Base-by-base conservation (phyloP, 2,329 filamentous ascomycete genomes). In the Stemphylium beticola region DNA sequence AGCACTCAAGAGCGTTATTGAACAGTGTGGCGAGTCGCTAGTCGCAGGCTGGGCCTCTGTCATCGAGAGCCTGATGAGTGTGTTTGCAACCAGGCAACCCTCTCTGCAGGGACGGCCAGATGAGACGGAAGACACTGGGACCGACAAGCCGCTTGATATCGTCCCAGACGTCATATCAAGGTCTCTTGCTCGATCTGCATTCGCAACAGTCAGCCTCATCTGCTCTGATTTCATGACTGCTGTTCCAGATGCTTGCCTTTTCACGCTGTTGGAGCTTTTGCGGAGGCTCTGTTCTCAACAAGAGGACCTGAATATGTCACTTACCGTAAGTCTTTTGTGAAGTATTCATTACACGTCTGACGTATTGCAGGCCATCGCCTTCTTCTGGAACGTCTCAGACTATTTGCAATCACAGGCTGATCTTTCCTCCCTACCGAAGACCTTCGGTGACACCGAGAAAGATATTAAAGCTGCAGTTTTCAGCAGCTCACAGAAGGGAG, bases 351-450 rank as follows among this genome's bases (percentile, higher is more conserved):
- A 17, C 9, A 44, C 11, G 7, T 17, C 61, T 61, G 32, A 67
- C 48, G 49, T 26, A 26, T 32, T 32, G 47, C 43, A 91, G 85
- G 95, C 93, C 1, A 91, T 96, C 8, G 96, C 93, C 0, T 95
- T 96, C 70, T 96, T 96, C 74, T 97, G 93, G 92, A 93, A 93
- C 49, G 84, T 97, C 7, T 96, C 93, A 0, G 93, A 97, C 73
- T 95, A 93, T 60, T 81, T 98, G 17, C 82, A 85, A 51, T 76
- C 76, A 7, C 78, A 80, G 33, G 79, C 79, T 43, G 77, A 80
- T 18, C 65, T 71, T 4, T 67, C 73, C 3, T 66, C 65, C 18
- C 62, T 81, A 1, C 70, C 72, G 8, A 47, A 36, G 6, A 31
- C 69, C 18, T 48, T 73, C 31, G 53, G 49, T 8, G 51, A 49